Conservation (phyloP, 2,329 filamentous ascomycete species). For the Trichoderma asperellum region DNA sequence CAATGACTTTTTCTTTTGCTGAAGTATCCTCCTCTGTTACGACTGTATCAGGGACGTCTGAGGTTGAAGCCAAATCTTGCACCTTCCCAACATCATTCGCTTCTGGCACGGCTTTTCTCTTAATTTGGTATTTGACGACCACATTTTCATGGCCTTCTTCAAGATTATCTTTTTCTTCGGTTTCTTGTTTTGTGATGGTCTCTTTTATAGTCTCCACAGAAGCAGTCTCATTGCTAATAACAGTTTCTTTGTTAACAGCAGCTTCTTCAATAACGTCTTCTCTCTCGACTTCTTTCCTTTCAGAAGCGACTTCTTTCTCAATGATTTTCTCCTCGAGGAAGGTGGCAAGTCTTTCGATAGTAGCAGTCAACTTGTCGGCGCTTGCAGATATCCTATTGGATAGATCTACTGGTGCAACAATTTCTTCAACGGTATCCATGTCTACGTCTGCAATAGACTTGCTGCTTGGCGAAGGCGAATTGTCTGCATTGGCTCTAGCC, state of each 20-base stretch:
- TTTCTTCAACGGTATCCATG: background rate
- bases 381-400: background rate
- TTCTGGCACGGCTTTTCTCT: background rate
- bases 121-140: background rate
- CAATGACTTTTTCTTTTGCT: background rate
- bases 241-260: background rate
- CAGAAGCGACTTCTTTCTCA: background rate
- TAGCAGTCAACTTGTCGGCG: background rate
- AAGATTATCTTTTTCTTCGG: background rate
- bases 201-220: background rate
- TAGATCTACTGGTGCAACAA: background rate
- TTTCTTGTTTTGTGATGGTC: background rate
- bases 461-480: background rate
- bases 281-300: background rate
- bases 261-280: background rate
- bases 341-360: background rate
- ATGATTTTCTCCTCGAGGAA: background rate
- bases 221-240: background rate
- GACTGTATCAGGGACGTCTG: no score
- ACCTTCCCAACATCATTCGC: background rate
- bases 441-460: background rate
- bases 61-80: background rate
- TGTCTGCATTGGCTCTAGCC: background rate
- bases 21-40: background rate
- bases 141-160: background rate